Evolutionary conservation across 1,139 yeast species (phyloP).

Genomic region (Barnettozyma hawaiiensis): DNA sequence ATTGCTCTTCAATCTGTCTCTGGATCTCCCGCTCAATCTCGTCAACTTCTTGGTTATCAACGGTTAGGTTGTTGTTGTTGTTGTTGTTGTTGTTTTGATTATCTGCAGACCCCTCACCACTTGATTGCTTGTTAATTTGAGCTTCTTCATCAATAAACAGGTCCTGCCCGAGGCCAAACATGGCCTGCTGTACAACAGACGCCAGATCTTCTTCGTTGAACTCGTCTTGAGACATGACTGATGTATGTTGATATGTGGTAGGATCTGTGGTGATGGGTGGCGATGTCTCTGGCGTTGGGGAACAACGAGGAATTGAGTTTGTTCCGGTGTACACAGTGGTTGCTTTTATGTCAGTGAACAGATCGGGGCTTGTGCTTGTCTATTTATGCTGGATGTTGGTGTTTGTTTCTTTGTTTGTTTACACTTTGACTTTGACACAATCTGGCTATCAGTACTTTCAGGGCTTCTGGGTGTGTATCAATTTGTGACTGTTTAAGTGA

Average conservation of each 20-base stretch:
- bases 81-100: conserved; percentile 1
- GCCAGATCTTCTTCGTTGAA: conserved; percentile 16
- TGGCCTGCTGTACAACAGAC: conserved; percentile 19
- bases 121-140: neutral
- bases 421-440: conserved; percentile 11
- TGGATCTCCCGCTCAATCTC: conserved; percentile 15
- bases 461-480: conserved; percentile 3
- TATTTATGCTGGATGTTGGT: neutral
- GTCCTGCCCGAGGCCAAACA: conserved; percentile 13
- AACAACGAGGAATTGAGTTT: neutral
- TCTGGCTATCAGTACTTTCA: conserved; percentile 7
- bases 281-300: too few relatives aligned
- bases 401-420: conserved; percentile 4
- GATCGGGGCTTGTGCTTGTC: neutral
- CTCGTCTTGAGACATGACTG: conserved; percentile 7
- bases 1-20: conserved; percentile 14
- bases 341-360: neutral
- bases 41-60: conserved; percentile 1
- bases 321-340: neutral
- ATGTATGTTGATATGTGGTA: conserved; percentile 3
- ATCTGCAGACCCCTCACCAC: neutral
- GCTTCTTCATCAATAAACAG: neutral
- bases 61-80: neutral
- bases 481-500: conserved; percentile 21
- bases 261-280: too few relatives aligned